Evolutionary conservation across 169 alveolate genomes (phyloP), one percentile per base, ranked within the genome.

Genomic region (Cryptosporidium parvum): DNA sequence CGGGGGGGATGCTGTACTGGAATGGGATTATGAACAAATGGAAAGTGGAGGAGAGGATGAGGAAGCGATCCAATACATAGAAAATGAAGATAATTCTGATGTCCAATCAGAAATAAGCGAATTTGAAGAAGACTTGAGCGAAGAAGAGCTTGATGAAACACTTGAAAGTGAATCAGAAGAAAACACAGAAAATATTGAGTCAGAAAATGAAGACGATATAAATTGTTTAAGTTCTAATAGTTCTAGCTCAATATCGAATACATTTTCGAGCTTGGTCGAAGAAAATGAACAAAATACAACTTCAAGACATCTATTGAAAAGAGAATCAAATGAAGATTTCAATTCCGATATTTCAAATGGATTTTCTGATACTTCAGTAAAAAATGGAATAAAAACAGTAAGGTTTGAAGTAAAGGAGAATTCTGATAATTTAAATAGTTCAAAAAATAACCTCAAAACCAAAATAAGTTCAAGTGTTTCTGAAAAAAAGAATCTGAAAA

Each of bases 1-100:
- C 0, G 89, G 89, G 10, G 89, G 89, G 14, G 89, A 80, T 62
- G 89, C 89, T 37, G 89, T 80, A 39, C 69, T 80, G 23, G 89
- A 80, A 65, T 80, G 89, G 89, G 89, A 80, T 65, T 80, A 80
- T 44, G 65, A 39, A 2, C 53, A 31, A 16, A 5, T 29, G 12
- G 35, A 80, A 0, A 75, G 23, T 31, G 44, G 18, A 5, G 72
- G 33, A 65, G 71, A 65, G 5, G 7, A 31, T 31, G 42, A 33
- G 23, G 72, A 65, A 10, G 51, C 10, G 18, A 29, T 65, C 1
- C 52, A 61, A 1, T 37, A 62, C 44, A 10, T 18, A 31, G 86
- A 75, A 4, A 39, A 23, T 59, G 61, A 56, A 35, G 56, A 33
- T 75, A 44, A 23, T 21, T 9, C 14, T 21, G 52, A 51, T 12